Percentiles rank a stretch among this genome's conserved stretches.
phyloP scores from a whole-genome alignment of 2,329 filamentous ascomycete species.

The Paracamarosporium sp. region DNA sequence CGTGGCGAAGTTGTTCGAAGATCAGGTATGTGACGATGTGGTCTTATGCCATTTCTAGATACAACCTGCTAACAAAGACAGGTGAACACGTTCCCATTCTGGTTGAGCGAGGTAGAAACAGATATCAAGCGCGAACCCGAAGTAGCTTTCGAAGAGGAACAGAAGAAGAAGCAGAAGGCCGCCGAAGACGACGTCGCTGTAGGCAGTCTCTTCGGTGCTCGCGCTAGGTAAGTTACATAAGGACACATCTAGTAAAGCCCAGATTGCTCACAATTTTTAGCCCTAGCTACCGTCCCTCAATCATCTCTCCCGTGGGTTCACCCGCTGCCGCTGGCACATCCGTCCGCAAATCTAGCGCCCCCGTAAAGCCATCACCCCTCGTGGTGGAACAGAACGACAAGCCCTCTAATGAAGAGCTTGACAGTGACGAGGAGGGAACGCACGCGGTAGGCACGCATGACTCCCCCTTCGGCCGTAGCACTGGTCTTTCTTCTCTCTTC shows the following conservation, averaged over 20 bases:
- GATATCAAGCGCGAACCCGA: constrained; percentile 95
- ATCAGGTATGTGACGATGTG: constrained; percentile 52
- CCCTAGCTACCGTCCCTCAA: constrained; percentile 61
- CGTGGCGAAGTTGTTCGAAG: constrained; percentile 86
- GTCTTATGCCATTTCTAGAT: not conserved
- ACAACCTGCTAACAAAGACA: constrained; percentile 45
- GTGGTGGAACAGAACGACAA: constrained; percentile 38
- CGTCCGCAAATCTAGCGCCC: constrained; percentile 24
- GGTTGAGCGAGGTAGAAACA: constrained; percentile 88
- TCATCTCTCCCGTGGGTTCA: constrained; percentile 72
- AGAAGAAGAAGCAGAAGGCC: constrained; percentile 78
- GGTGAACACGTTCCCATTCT: constrained; percentile 95
- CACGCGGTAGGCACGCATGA: constrained; percentile 34
- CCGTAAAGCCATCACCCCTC: constrained; percentile 24
- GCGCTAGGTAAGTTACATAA: constrained; percentile 21
- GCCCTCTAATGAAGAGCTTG: constrained; percentile 50
- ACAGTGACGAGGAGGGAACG: constrained; percentile 58
- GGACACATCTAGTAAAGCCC: too few species aligned
- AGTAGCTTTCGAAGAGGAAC: constrained; percentile 88
- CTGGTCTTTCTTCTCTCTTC: constrained; percentile 72
- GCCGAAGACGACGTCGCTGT: constrained; percentile 89
- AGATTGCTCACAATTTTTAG: not conserved
- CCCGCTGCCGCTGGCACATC: constrained; percentile 51
- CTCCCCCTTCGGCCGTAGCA: constrained; percentile 57
- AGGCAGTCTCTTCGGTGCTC: constrained; percentile 77